Evolutionary conservation across 2,329 filamentous ascomycete genomes (phyloP).

Genomic region (Colletotrichum euphorbiae): DNA sequence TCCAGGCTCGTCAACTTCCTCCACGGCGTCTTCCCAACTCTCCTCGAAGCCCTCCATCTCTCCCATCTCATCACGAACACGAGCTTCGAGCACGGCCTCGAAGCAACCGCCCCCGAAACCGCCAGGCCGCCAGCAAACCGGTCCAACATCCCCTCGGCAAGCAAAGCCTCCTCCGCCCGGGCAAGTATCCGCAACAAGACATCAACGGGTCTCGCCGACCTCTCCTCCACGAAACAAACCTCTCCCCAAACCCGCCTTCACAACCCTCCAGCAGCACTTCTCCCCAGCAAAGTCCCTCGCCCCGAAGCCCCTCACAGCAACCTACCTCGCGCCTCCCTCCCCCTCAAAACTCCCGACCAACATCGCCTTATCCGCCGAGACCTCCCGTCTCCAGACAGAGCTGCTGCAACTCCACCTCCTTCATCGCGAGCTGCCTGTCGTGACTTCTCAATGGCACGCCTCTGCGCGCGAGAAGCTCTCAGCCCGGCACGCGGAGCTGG

Average conservation of each 20-base stretch:
- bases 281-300: constrained; percentile 71
- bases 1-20: constrained; percentile 42
- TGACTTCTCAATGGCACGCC: constrained; percentile 63
- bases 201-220: constrained; percentile 10
- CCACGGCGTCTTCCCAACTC: not conserved
- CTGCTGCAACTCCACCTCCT: constrained; percentile 74
- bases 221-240: constrained; percentile 43
- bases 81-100: not conserved
- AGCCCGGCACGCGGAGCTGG: constrained; percentile 56
- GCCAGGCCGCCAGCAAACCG: not conserved
- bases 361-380: constrained; percentile 69
- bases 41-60: not conserved
- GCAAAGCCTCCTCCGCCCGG: constrained; percentile 51
- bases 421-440: constrained; percentile 64
- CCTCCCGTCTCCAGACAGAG: constrained; percentile 69
- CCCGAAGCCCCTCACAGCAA: constrained; percentile 71
- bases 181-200: constrained; percentile 66
- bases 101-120: constrained; percentile 10
- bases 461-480: constrained; percentile 65
- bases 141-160: constrained; percentile 34
- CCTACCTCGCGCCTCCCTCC: constrained; percentile 68
- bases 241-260: constrained; percentile 67
- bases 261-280: constrained; percentile 74
- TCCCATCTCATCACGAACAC: constrained; percentile 1
- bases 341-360: constrained; percentile 72